Conservation (phyloP, 345 rosid genomes). For the Brassica carinata region DNA sequence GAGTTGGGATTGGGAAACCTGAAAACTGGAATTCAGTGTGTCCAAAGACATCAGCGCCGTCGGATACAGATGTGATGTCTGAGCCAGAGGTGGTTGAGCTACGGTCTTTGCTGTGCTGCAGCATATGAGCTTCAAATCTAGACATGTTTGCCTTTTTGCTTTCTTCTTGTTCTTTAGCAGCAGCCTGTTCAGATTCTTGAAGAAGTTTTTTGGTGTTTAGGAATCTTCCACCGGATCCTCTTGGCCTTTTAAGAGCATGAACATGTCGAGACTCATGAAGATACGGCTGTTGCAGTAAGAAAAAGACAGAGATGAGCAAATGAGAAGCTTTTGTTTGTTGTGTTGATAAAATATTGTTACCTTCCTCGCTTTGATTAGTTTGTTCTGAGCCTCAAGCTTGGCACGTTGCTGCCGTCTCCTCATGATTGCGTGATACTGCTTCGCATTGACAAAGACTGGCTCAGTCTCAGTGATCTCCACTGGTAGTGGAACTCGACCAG, state of each 20-base stretch:
- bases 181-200: conserved; percentile 46
- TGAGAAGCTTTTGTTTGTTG: not conserved
- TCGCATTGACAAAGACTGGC: conserved; percentile 79
- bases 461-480: conserved; percentile 52
- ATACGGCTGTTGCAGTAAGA: conserved; percentile 56
- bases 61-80: conserved; percentile 49
- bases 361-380: conserved; percentile 63
- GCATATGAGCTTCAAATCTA: conserved; percentile 46
- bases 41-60: conserved; percentile 49
- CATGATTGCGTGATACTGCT: conserved; percentile 81
- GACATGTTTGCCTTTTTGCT: conserved; percentile 22
- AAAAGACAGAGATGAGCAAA: conserved; percentile 25
- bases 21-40: conserved; percentile 56
- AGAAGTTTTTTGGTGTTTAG: conserved; percentile 57
- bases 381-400: conserved; percentile 82
- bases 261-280: conserved; percentile 89
- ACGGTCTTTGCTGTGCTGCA: conserved; percentile 42
- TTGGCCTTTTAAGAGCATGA: conserved; percentile 79
- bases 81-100: conserved; percentile 54
- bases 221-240: conserved; percentile 88
- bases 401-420: conserved; percentile 82
- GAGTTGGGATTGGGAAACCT: conserved; percentile 46
- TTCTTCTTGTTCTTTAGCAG: conserved; percentile 32
- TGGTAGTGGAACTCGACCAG: conserved; percentile 71
- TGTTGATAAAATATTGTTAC: conserved; percentile 38